Percentiles rank a stretch among this genome's conserved stretches.
phyloP scores from a whole-genome alignment of 352 stramenopile species.

The Globisporangium middletonii region DNA sequence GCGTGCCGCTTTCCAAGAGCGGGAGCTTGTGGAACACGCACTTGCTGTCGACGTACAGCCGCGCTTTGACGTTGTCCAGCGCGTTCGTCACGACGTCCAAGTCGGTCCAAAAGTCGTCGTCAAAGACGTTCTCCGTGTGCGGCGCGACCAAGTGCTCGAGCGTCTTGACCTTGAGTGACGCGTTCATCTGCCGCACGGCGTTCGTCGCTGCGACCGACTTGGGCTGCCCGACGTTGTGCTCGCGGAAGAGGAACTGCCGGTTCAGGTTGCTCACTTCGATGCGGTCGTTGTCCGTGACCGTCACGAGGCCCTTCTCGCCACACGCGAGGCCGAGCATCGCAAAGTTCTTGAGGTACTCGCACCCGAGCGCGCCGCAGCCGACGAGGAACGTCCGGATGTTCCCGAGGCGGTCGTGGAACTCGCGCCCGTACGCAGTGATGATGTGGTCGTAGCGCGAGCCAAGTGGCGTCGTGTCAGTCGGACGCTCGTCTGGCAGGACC shows the following conservation, averaged over 20 bases:
- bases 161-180: conserved; percentile 69
- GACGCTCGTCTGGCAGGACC: conserved; percentile 58
- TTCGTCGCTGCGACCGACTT: conserved; percentile 79
- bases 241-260: conserved; percentile 81
- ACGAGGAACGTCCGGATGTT: conserved; percentile 81
- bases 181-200: conserved; percentile 74
- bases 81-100: conserved; percentile 97
- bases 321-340: conserved; percentile 76
- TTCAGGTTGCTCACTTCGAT: conserved; percentile 89
- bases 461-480: conserved; percentile 44
- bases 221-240: conserved; percentile 81
- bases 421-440: conserved; percentile 61
- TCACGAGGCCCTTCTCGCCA: conserved; percentile 71
- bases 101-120: conserved; percentile 79
- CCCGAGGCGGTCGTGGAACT: conserved; percentile 58
- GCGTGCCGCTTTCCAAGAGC: conserved; percentile 97
- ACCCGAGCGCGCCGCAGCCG: conserved; percentile 73
- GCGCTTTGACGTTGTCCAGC: conserved; percentile 98
- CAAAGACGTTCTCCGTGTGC: conserved; percentile 77
- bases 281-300: conserved; percentile 82
- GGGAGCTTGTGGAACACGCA: conserved; percentile 96
- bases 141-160: conserved; percentile 75
- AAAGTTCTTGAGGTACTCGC: conserved; percentile 87
- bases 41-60: conserved; percentile 97
- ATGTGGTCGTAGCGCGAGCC: conserved; percentile 78